These are phyloP conservation scores for Pyronema domesticum DNA, from an alignment of 495 filamentous ascomycete species.

Conservation along the genomic window DNA sequence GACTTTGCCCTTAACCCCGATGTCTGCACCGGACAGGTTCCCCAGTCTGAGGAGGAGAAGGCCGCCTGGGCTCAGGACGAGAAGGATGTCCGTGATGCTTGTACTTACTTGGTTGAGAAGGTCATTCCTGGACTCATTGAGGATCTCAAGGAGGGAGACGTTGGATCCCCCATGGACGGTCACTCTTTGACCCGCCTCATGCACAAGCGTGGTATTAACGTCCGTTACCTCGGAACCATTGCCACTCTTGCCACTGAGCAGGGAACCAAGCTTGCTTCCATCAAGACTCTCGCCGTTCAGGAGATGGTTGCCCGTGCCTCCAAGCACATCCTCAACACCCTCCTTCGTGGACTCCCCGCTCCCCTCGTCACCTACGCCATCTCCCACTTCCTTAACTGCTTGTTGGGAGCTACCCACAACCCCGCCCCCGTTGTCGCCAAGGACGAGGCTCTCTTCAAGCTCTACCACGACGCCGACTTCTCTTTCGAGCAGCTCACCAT, in stretches of 20 bases:
- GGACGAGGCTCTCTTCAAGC: conserved; percentile 49
- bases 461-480: conserved; percentile 74
- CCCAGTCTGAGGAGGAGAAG: conserved; percentile 81
- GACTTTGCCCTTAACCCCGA: conserved; percentile 83
- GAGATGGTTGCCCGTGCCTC: conserved; percentile 89
- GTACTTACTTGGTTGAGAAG: conserved; percentile 53
- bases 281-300: conserved; percentile 58
- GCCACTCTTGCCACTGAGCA: conserved; percentile 47
- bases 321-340: conserved; percentile 73
- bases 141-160: conserved; percentile 78
- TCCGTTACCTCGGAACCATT: conserved; percentile 80
- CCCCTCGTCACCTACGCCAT: conserved; percentile 58
- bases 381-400: conserved; percentile 83
- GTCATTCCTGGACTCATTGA: conserved; percentile 54
- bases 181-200: conserved; percentile 71
- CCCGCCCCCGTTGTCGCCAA: conserved; percentile 54
- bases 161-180: conserved; percentile 96
- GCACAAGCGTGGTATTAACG: conserved; percentile 95
- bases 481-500: conserved; percentile 61
- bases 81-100: conserved; percentile 67
- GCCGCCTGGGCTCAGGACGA: conserved; percentile 71
- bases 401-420: conserved; percentile 66
- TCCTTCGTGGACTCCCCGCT: conserved; percentile 63
- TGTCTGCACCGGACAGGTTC: conserved; percentile 78
- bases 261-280: conserved; percentile 53